Base-by-base conservation (phyloP, 257 asterid genomes). In the Nicotiana undulata region DNA sequence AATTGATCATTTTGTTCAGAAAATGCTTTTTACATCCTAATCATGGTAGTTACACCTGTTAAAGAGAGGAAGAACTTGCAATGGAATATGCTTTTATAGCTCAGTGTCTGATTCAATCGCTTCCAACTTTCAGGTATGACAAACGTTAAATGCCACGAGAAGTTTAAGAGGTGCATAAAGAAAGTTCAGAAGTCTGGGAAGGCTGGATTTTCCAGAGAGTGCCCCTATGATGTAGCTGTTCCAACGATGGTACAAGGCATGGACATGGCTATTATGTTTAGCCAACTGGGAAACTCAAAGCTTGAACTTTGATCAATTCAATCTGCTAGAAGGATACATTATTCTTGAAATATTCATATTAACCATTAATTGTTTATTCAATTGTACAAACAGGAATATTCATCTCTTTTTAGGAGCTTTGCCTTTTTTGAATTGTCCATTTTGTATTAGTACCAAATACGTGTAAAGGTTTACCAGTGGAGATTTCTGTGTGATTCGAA, bases 161-260 rank as follows among this genome's bases (percentile, higher is more conserved):
- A 93, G 84, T 95, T 93, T 91, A 95, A 91, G 89, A 87, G 81
- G 81, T 95, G 99, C 88, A 89, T 93, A 82, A 89, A 82, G 87
- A 88, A 86, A 84, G 97, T 93, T 40, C 93, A 89, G 59, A 90
- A 93, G 80, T 89, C 97, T 3, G 95, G 99, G 79, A 95, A 92
- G 86, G 81, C 53, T 9, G 97, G 99, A 34, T 94, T 94, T 77
- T 89, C 98, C 7, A 84, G 85, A 55, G 83, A 81, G 55, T 94
- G 98, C 63, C 90, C 95, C 0, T 93, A 92, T 74, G 92, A 87
- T 77, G 88, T 86, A 67, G 95, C 92, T 16, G 92, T 95, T 81
- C 97, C 98, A 70, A 93, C 98, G 79, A 92, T 95, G 99, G 67
- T 75, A 18, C 92, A 90, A 74, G 97, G 99, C 49, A 95, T 95